Evolutionary conservation across 164 flowering plant genomes (phyloP), one percentile per base, ranked within the genome.

Genomic region (Piper longum): DNA sequence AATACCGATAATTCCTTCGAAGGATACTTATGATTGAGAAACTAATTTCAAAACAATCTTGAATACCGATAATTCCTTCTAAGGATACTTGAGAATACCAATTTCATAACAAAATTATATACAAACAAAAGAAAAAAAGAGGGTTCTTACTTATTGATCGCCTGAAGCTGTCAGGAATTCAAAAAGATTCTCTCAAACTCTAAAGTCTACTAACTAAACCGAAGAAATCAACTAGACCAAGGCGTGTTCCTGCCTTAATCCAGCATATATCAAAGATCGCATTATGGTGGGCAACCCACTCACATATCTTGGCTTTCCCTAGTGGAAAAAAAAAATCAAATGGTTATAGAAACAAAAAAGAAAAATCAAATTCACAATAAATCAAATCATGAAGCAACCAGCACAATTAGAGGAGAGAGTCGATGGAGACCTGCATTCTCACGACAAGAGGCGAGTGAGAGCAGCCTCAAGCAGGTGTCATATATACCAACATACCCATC

Each of bases 251-350:
- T 78, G 90, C 98, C 99, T 88, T 88, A 64, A 74, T 82, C 99
- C 99, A 93, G 66, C 89, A 82, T 2, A 90, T 12, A 63, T 93
- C 96, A 63, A 90, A 93, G 39, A 90, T 76, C 14, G 97, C 87
- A 77, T 90, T 90, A 7, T 79, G 56, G 67, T 93, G 99, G 1
- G 95, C 96, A 56, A 77, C 73, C 97, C 99, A 90, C 16, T 82
- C 84, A 39, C 72, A 64, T 17, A 84, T 61, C 69, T 77, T 78
- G n/a, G 88, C 75, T 71, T 78, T 81, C 59, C 67, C 97, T 90
- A 85, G 65, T 67, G 43, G 41, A 57, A 16, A 14, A 8, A 59
- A 55, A 54, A 51, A 7, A n/a, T 3, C 4, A 69, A 55, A 60
- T n/a, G n/a, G n/a, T 9, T 14, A 8, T 54, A 55, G 43, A 51